Conservation (phyloP, 140 eudicot species). For the Cichorium intybus region DNA sequence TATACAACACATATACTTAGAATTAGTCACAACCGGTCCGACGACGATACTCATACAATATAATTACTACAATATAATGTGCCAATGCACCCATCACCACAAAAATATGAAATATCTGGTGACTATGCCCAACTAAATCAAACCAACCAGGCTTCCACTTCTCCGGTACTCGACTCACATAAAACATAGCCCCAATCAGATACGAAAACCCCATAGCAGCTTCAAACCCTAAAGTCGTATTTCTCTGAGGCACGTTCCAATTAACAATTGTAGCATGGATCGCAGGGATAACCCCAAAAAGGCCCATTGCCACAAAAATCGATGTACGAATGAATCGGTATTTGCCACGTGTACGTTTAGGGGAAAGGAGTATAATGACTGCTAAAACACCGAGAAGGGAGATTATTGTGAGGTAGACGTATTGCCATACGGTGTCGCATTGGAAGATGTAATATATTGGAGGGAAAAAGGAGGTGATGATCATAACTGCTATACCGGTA, state of each 20-base stretch:
- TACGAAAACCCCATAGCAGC: constrained; percentile 75
- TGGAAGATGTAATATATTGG: constrained; percentile 83
- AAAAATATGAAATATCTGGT: constrained; percentile 85
- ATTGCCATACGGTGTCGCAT: constrained; percentile 73
- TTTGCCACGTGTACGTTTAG: constrained; percentile 59
- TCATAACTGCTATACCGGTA: constrained; percentile 77
- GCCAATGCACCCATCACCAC: constrained; percentile 90
- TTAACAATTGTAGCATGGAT: constrained; percentile 60
- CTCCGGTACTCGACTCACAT: constrained; percentile 82
- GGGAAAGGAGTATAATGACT: constrained; percentile 61
- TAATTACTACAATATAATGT: constrained; percentile 73
- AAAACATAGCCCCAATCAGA: constrained; percentile 75
- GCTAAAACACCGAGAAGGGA: constrained; percentile 62
- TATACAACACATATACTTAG: not conserved
- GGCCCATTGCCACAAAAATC: constrained; percentile 80
- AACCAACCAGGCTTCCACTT: constrained; percentile 93
- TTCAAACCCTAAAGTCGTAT: constrained; percentile 64
- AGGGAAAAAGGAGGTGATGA: constrained; percentile 95
- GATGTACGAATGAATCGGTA: constrained; percentile 63
- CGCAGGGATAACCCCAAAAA: constrained; percentile 78
- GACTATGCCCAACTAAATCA: constrained; percentile 94
- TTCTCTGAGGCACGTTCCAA: constrained; percentile 75
- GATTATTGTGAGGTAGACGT: constrained; percentile 63
- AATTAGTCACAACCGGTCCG: constrained; percentile 39
- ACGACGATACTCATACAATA: constrained; percentile 55